Percentiles rank a stretch among this genome's conserved stretches.
phyloP scores from a whole-genome alignment of 2,329 filamentous ascomycete species.

The Penicillium fuscoglaucum region DNA sequence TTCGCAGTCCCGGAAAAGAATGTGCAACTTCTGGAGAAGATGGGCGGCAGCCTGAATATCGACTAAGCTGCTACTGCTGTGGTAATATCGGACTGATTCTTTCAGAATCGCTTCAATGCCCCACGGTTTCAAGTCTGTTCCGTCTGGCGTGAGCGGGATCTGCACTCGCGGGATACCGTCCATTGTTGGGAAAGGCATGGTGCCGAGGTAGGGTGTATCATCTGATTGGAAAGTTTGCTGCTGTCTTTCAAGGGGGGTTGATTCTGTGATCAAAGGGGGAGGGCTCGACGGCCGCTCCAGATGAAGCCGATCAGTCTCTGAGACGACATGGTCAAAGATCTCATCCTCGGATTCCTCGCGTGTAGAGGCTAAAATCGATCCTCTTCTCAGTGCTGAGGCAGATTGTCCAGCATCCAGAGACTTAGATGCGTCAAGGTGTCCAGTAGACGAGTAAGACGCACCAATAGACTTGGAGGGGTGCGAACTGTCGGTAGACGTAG shows the following conservation, averaged over 20 bases:
- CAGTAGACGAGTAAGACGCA: slow-evolving; percentile 49
- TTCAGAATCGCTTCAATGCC: slow-evolving; percentile 40
- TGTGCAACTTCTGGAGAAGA: slow-evolving; percentile 43
- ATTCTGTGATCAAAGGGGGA: slow-evolving; percentile 39
- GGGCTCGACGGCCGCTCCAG: slow-evolving; percentile 48
- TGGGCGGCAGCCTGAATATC: slow-evolving; percentile 46
- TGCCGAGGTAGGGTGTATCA: background rate
- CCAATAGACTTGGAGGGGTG: slow-evolving; percentile 54
- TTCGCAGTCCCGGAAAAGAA: slow-evolving; percentile 41
- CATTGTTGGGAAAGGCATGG: slow-evolving; percentile 7
- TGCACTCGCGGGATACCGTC: slow-evolving; percentile 26
- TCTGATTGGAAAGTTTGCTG: slow-evolving; percentile 8
- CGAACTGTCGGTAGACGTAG: slow-evolving; percentile 60
- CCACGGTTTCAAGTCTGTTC: slow-evolving; percentile 40
- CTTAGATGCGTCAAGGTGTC: slow-evolving; percentile 26
- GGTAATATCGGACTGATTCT: slow-evolving; percentile 43
- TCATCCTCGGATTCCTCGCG: slow-evolving; percentile 25
- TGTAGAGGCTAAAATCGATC: slow-evolving; percentile 21
- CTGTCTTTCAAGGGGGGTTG: slow-evolving; percentile 28
- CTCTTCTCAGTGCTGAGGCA: slow-evolving; percentile 11
- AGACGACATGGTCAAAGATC: slow-evolving; percentile 28
- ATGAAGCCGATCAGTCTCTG: slow-evolving; percentile 35
- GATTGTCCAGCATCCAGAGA: slow-evolving; percentile 25
- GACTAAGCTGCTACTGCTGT: slow-evolving; percentile 37
- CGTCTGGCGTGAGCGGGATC: slow-evolving; percentile 36